Conservation (phyloP, 352 stramenopile species). For the Phytopythium oedochilum region DNA sequence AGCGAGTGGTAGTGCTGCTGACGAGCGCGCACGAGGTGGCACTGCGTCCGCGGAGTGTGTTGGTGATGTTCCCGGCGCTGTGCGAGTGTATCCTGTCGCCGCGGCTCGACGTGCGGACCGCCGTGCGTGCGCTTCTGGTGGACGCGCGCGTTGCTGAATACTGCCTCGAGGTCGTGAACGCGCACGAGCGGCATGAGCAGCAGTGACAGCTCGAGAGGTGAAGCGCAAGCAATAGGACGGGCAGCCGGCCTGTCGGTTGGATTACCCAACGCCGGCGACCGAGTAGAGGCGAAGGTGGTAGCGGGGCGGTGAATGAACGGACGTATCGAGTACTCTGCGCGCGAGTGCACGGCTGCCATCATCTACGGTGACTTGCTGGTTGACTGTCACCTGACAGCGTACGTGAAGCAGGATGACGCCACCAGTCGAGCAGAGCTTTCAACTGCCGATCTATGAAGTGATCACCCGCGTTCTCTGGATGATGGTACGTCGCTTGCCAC, state of each 20-base stretch:
- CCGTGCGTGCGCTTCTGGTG: slow-evolving; percentile 68
- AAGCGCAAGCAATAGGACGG: no score
- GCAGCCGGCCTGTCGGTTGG: slow-evolving; percentile 8
- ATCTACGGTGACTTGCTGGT: no score
- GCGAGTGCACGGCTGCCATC: no score
- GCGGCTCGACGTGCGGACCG: slow-evolving; percentile 51
- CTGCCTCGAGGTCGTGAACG: slow-evolving; percentile 43
- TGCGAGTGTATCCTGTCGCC: slow-evolving; percentile 73
- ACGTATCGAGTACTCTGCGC: background rate
- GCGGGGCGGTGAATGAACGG: background rate
- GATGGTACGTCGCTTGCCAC: no score
- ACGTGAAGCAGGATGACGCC: no score
- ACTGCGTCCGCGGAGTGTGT: slow-evolving; percentile 44
- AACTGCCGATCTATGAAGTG: no score
- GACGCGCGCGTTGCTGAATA: slow-evolving; percentile 44
- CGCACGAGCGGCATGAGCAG: slow-evolving; percentile 19
- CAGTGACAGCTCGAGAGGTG: no score
- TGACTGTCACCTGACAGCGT: no score
- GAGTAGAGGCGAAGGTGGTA: background rate
- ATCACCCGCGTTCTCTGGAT: no score
- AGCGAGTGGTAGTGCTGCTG: slow-evolving; percentile 69
- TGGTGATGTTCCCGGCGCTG: slow-evolving; percentile 75
- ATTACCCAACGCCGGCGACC: no score
- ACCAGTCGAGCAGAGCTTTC: no score
- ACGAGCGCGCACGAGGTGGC: slow-evolving; percentile 46